Evolutionary conservation across 768 basidiomycete genomes (phyloP).

Genomic region (Panaeolus cyanescens): DNA sequence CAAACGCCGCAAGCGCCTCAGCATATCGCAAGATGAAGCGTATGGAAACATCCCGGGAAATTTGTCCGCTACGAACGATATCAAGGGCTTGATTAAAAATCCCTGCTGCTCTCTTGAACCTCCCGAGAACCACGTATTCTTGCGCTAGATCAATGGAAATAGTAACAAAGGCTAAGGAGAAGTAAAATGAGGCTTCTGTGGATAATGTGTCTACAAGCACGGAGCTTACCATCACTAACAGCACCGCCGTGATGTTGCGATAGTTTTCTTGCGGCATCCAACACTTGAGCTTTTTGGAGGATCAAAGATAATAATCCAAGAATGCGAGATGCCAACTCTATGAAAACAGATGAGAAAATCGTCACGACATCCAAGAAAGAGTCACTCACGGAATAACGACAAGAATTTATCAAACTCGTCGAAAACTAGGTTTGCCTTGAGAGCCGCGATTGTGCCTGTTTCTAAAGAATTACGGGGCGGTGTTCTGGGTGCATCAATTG

Average conservation of each 20-base stretch:
- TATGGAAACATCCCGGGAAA: constrained; percentile 54
- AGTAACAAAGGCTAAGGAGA: constrained; percentile 53
- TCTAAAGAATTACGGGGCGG: constrained; percentile 27
- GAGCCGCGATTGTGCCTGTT: constrained; percentile 4
- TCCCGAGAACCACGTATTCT: constrained; percentile 82
- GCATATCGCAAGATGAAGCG: constrained; percentile 67
- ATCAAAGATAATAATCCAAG: constrained; percentile 71
- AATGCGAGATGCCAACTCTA: constrained; percentile 61
- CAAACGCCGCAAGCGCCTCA: constrained; percentile 60
- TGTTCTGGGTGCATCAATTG: constrained; percentile 25
- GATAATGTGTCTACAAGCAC: background rate
- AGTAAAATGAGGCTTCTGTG: background rate
- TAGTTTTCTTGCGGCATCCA: constrained; percentile 65
- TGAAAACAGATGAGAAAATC: constrained; percentile 4
- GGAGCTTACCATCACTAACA: constrained; percentile 46
- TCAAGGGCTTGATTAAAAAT: constrained; percentile 65
- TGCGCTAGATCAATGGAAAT: constrained; percentile 73
- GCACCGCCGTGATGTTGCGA: constrained; percentile 48
- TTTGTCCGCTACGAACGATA: constrained; percentile 40
- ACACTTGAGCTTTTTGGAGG: constrained; percentile 64
- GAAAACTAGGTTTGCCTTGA: constrained; percentile 23
- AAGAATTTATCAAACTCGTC: constrained; percentile 46
- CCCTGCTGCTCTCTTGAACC: constrained; percentile 59
- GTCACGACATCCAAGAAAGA: background rate
- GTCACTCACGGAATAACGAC: constrained; percentile 54